Conservation (phyloP, 768 basidiomycete species). For the Tricholoma sp. region DNA sequence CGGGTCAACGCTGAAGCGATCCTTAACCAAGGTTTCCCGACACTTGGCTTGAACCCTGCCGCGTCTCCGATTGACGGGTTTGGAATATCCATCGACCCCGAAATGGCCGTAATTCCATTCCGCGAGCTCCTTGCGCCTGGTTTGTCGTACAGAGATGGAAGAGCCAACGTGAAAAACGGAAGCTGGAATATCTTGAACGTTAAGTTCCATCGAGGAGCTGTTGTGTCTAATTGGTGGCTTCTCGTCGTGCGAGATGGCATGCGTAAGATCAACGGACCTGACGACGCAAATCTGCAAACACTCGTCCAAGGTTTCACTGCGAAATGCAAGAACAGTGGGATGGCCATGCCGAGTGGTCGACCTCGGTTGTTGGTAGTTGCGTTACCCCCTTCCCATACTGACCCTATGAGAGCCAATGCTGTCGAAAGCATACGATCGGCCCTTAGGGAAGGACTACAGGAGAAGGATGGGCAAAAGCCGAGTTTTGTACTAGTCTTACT, state of each 20-base stretch:
- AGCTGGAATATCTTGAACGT: slow-evolving; percentile 76
- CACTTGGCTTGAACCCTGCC: slow-evolving; percentile 43
- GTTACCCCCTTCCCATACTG: slow-evolving; percentile 17
- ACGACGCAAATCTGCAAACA: slow-evolving; percentile 33
- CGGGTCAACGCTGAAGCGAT: slow-evolving; percentile 54
- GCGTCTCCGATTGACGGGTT: slow-evolving; percentile 45
- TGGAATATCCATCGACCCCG: slow-evolving; percentile 44
- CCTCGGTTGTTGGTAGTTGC: slow-evolving; percentile 33
- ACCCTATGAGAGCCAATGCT: slow-evolving; percentile 33
- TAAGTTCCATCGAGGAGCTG: slow-evolving; percentile 55
- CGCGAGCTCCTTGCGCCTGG: slow-evolving; percentile 58
- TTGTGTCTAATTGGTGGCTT: slow-evolving; percentile 58
- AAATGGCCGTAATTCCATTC: slow-evolving; percentile 62
- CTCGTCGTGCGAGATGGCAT: slow-evolving; percentile 54
- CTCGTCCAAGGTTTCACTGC: slow-evolving; percentile 49
- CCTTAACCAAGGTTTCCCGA: slow-evolving; percentile 49
- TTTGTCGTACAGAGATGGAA: slow-evolving; percentile 49
- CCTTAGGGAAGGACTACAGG: slow-evolving; percentile 29
- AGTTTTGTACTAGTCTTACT: slow-evolving; percentile 69
- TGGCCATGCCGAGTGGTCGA: slow-evolving; percentile 35
- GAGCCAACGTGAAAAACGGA: slow-evolving; percentile 45
- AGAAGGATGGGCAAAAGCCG: slow-evolving; percentile 32
- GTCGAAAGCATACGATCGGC: slow-evolving; percentile 35
- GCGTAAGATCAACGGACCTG: slow-evolving; percentile 31
- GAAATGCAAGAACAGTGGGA: slow-evolving; percentile 58